Conservation (phyloP, 1,139 yeast species). For the Blastobotrys raffinosifermentans region DNA sequence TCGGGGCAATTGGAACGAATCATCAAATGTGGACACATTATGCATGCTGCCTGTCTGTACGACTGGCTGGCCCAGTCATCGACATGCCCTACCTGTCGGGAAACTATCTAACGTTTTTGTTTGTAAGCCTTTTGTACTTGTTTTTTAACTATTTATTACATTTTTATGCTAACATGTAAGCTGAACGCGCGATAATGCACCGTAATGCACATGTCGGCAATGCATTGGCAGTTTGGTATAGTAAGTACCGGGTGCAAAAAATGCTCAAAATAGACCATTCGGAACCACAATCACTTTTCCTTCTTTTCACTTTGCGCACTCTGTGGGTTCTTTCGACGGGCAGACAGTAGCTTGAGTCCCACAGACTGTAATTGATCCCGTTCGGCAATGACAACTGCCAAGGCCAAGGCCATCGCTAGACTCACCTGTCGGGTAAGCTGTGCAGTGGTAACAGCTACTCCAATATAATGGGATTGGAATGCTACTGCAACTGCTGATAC, state of each 20-base stretch:
- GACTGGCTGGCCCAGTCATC: constrained; percentile 81
- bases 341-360: background rate
- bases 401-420: constrained; percentile 6
- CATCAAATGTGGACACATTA: constrained; percentile 59
- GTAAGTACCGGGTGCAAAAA: no score
- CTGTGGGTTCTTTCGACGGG: background rate
- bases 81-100: constrained; percentile 26
- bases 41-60: constrained; percentile 75
- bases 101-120: constrained; percentile 16
- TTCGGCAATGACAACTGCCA: constrained; percentile 10
- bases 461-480: constrained; percentile 2
- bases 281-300: background rate
- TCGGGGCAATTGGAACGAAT: constrained; percentile 8
- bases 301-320: constrained; percentile 1
- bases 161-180: no score
- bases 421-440: constrained; percentile 5
- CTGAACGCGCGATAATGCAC: no score
- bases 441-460: background rate
- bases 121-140: no score
- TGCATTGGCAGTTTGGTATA: no score
- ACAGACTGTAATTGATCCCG: constrained; percentile 9
- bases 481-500: constrained; percentile 6
- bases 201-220: no score
- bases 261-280: no score
- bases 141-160: no score